Percentiles rank a stretch among this genome's conserved stretches.
phyloP scores from a whole-genome alignment of 345 rosid species.

The Stellera chamaejasme region DNA sequence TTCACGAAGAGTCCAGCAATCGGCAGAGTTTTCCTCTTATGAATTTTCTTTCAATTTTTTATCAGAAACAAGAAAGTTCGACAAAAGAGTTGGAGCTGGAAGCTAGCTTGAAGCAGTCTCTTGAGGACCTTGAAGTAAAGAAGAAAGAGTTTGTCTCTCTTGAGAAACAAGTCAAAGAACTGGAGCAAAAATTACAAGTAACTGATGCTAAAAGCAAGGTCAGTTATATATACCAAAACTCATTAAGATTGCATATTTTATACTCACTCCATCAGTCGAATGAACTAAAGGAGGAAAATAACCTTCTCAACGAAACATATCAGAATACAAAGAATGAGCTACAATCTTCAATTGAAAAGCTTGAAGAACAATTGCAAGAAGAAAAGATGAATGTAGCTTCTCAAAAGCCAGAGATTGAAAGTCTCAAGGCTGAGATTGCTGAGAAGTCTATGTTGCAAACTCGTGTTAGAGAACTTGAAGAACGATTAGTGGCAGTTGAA shows the following conservation, averaged over 20 bases:
- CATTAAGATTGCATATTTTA: no score
- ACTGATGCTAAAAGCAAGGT: constrained; percentile 64
- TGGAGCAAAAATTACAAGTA: constrained; percentile 57
- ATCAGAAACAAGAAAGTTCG: constrained; percentile 46
- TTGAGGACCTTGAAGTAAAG: no score
- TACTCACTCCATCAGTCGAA: no score
- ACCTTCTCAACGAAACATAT: no score
- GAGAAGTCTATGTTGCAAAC: constrained; percentile 48
- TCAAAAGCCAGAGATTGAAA: no score
- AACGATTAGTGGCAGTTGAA: constrained; percentile 32
- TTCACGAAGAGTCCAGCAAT: no score
- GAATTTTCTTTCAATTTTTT: not conserved
- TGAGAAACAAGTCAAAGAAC: constrained; percentile 53
- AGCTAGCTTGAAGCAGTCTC: constrained; percentile 33
- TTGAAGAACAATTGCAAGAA: no score
- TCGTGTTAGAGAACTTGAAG: constrained; percentile 55
- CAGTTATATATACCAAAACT: constrained; percentile 8
- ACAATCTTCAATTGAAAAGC: no score
- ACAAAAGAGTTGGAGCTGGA: constrained; percentile 44
- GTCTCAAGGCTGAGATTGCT: no score
- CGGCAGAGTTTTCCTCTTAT: not conserved
- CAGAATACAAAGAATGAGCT: no score
- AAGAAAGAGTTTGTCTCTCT: constrained; percentile 28
- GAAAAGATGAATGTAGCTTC: no score
- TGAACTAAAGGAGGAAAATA: constrained; percentile 53